Evolutionary conservation across 306 rosid genomes (phyloP), one percentile per base, ranked within the genome.

Genomic region (Albizia julibrissin): DNA sequence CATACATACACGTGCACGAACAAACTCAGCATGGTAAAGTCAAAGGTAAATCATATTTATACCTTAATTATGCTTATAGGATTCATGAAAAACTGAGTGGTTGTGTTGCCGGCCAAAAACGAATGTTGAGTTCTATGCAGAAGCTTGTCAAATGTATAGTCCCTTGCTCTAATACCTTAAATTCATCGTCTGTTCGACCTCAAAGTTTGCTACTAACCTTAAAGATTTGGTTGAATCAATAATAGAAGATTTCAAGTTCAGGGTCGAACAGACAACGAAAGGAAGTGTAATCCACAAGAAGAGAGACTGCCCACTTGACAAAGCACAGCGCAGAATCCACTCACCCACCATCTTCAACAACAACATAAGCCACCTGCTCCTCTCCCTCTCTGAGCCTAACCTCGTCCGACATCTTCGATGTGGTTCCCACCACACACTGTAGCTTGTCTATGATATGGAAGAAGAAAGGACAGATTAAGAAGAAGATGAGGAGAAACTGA

Each of bases 161-260:
- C 81, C 81, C 82, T 77, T 66, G 80, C 67, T 43, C 6, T 72
- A 19, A 77, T 46, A 77, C 83, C 87, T 83, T 54, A 21, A 27
- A 46, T 86, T 83, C 87, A 37, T 39, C 31, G 75, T 21, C 83
- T 26, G 49, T 12, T 77, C 81, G 70, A 86, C 85, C 89, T 86
- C 21, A 40, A 42, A 31, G 40, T 24, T 69, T 47, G n/a, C 52
- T 76, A 42, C 4, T 4, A 18, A 72, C 61, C 62, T 8, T 8
- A 50, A 50, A 18, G 0, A 18, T 6, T 18, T 18, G 61, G 21
- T 19, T 42, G 46, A 42, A 42, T 10, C 3, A 52, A 49, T 18
- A 3, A 54, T 54, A 12, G 26, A 54, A 54, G 12, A 10, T 54
- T 50, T 50, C 12, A 21, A 54, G 24, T 54, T 54, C 61, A 8